Conservation (phyloP, 352 stramenopile species). For the Globisporangium takayamanum region DNA sequence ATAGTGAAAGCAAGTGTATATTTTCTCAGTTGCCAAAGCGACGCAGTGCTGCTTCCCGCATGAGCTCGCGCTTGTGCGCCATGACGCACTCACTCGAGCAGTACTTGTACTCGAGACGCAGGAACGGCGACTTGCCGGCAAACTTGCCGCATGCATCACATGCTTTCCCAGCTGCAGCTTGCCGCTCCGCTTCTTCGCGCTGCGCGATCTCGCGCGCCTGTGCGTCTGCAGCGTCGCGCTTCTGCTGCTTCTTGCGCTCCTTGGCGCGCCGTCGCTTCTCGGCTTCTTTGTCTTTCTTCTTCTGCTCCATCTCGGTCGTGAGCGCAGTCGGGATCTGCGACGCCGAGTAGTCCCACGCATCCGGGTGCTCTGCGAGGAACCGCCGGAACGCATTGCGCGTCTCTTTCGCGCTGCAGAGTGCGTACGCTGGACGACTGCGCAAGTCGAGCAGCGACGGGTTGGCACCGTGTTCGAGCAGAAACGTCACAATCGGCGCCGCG, state of each 20-base stretch:
- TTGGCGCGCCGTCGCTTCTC: slow-evolving; percentile 83
- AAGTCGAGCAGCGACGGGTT: slow-evolving; percentile 83
- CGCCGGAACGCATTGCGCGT: slow-evolving; percentile 88
- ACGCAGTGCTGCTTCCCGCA: slow-evolving; percentile 88
- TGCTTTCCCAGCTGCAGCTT: slow-evolving; percentile 68
- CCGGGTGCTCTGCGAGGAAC: slow-evolving; percentile 75
- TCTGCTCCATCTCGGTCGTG: slow-evolving; percentile 79
- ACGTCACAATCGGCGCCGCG: slow-evolving; percentile 35
- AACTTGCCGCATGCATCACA: slow-evolving; percentile 80
- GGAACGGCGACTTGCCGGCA: slow-evolving; percentile 84
- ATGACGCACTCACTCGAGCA: slow-evolving; percentile 93
- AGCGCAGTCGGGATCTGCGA: slow-evolving; percentile 71
- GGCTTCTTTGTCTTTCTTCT: slow-evolving; percentile 81
- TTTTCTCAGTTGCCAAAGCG: slow-evolving; percentile 42
- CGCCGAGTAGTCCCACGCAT: slow-evolving; percentile 67
- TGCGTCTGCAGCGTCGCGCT: slow-evolving; percentile 60
- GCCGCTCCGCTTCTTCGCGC: slow-evolving; percentile 54
- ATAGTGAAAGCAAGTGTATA: background rate
- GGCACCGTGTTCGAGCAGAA: slow-evolving; percentile 77
- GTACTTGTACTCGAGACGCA: slow-evolving; percentile 90
- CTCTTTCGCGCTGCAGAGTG: slow-evolving; percentile 85
- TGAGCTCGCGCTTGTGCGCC: slow-evolving; percentile 89
- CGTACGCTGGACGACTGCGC: slow-evolving; percentile 83
- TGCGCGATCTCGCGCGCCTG: slow-evolving; percentile 61
- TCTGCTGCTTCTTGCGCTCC: slow-evolving; percentile 90